Evolutionary conservation across 805 yeast species (phyloP), one percentile per base, ranked within the genome.

Genomic region (Candida maris): DNA sequence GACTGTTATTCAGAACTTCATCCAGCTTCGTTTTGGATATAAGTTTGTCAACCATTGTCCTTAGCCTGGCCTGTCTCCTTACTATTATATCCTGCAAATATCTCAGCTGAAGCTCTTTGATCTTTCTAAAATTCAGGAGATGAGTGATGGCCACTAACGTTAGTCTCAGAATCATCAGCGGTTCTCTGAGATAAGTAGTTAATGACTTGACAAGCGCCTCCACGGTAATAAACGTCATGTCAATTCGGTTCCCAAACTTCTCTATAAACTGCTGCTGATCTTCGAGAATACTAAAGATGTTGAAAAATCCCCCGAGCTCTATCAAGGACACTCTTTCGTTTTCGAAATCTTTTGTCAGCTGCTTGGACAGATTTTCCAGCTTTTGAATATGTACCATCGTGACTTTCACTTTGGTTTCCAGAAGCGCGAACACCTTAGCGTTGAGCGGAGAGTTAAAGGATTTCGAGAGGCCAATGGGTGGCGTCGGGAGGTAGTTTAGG

Each of bases 281-380:
- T 61, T 66, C 64, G 58, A 58, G 67, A 22, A 76, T 63, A 15
- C 78, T 70, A 45, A 75, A 73, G 41, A 75, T 71, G 52, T 76
- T 76, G 46, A 75, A 64, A 46, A 73, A 71, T 3, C 78, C 79
- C 15, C 81, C 81, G 34, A 76, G 57, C 48, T 74, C 78, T 10
- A 74, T 65, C 44, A 75, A 49, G 4, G 62, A 56, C 12, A 57
- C 40, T 33, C 72, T 59, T 22, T 71, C 52, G 1, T 49, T 46
- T 34, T 68, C 69, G 41, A 66, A 64, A 44, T 67, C 64, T 30
- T 67, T 65, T 16, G 61, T 56, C 7, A 70, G 48, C 18, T 62
- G 58, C n/a, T 66, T 52, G 42, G 64, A 59, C 4, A 61, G 42
- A 28, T 55, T 56, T 41, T 71, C 71, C 28, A 73, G 44, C 22